Conservation (phyloP, 2,329 filamentous ascomycete species). For the Colletotrichum filicis region DNA sequence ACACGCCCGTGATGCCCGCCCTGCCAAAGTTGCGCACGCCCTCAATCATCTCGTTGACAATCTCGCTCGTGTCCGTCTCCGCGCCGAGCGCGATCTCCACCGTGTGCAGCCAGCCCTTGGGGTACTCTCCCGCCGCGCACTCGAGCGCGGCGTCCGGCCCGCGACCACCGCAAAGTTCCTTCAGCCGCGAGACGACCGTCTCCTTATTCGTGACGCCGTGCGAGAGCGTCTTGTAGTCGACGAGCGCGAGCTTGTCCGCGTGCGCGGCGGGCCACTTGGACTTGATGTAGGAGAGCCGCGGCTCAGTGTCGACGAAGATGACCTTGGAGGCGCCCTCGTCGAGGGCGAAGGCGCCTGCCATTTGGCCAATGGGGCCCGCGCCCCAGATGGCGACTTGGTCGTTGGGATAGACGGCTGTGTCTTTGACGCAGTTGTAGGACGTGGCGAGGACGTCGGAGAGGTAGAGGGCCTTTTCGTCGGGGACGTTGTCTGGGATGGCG, state of each 20-base stretch:
- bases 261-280: constrained; percentile 64
- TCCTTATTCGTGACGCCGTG: constrained; percentile 66
- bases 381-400: constrained; percentile 87
- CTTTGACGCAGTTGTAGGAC: constrained; percentile 84
- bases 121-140: constrained; percentile 69
- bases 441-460: constrained; percentile 85
- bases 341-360: constrained; percentile 80
- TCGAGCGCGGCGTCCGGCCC: constrained; percentile 83
- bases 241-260: constrained; percentile 67
- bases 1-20: constrained; percentile 80
- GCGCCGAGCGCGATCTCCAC: constrained; percentile 70
- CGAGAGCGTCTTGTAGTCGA: constrained; percentile 74
- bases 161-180: constrained; percentile 76
- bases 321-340: constrained; percentile 79
- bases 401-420: constrained; percentile 81
- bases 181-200: constrained; percentile 77
- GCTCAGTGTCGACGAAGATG: constrained; percentile 82
- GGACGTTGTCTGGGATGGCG: constrained; percentile 80
- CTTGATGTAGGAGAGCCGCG: constrained; percentile 75
- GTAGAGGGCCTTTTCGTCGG: constrained; percentile 85
- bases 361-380: constrained; percentile 88
- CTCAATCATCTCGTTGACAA: constrained; percentile 83
- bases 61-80: constrained; percentile 87
- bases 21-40: constrained; percentile 78
- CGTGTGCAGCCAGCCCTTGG: constrained; percentile 71